Evolutionary conservation across 371 early-diverging fungal genomes (phyloP).

Genomic region (Circinella minor): DNA sequence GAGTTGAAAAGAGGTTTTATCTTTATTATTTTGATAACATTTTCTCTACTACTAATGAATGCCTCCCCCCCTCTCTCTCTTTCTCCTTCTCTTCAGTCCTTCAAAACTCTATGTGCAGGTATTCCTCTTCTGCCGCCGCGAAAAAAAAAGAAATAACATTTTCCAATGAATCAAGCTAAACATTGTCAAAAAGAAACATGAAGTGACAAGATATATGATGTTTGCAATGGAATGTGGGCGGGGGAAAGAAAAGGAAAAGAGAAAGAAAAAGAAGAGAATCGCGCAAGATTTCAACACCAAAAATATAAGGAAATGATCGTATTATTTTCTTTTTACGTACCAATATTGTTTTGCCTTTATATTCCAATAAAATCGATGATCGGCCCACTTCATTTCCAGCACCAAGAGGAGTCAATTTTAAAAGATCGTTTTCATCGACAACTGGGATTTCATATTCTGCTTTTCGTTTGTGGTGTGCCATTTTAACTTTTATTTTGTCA

Average conservation of each 20-base stretch:
- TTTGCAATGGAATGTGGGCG: background rate
- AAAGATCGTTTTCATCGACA: constrained; percentile 69
- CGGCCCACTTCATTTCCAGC: constrained; percentile 99
- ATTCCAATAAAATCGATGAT: constrained; percentile 96
- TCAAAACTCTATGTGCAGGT: no score
- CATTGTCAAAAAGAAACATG: background rate
- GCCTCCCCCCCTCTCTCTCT: background rate
- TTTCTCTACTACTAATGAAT: background rate
- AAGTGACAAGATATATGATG: background rate
- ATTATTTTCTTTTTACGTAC: constrained; percentile 46
- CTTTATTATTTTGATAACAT: constrained; percentile 1
- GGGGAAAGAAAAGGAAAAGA: background rate
- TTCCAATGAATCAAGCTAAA: no score
- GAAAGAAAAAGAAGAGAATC: background rate
- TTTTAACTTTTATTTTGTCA: constrained; percentile 2
- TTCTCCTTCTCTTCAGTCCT: no score
- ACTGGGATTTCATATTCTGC: constrained; percentile 56
- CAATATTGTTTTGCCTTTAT: constrained; percentile 96
- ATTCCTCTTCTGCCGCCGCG: no score
- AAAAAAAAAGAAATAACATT: no score
- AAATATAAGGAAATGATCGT: background rate
- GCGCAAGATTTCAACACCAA: background rate
- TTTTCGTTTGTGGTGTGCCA: constrained; percentile 54
- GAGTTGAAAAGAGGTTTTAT: constrained; percentile 11
- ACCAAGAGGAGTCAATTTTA: constrained; percentile 95